Evolutionary conservation across 192 early-diverging fungal species (phyloP).

Genomic region (Rhizophagus clarus): DNA sequence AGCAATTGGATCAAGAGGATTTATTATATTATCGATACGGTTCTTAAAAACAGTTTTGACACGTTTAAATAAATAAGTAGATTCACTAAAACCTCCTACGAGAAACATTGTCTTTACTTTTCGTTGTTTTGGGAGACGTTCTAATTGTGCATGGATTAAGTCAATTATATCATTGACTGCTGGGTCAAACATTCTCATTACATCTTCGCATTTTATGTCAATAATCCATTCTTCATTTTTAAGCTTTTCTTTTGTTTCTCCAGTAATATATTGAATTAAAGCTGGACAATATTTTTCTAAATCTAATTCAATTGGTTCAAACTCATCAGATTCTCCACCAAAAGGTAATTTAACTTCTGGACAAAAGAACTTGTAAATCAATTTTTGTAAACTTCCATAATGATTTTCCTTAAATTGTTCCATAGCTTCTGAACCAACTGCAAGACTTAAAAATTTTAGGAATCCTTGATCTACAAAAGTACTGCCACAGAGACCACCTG

Average conservation of each 20-base stretch:
- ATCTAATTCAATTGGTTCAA: neutral
- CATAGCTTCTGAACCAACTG: slow-evolving; percentile 6
- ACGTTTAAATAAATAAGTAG: slow-evolving; percentile 50
- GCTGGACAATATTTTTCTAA: slow-evolving; percentile 11
- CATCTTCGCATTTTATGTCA: slow-evolving; percentile 47
- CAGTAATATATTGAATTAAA: slow-evolving; percentile 17
- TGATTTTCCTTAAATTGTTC: neutral
- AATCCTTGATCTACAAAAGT: slow-evolving; percentile 25
- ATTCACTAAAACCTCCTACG: slow-evolving; percentile 60
- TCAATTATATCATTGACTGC: slow-evolving; percentile 51
- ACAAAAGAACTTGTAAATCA: slow-evolving; percentile 21
- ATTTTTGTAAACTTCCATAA: slow-evolving; percentile 19
- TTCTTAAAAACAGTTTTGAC: slow-evolving; percentile 50
- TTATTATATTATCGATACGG: slow-evolving; percentile 47
- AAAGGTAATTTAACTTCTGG: slow-evolving; percentile 4
- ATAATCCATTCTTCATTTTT: slow-evolving; percentile 41
- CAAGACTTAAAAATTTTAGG: neutral
- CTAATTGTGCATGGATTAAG: slow-evolving; percentile 55
- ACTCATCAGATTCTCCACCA: neutral
- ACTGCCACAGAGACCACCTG: slow-evolving; percentile 12
- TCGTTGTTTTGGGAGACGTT: slow-evolving; percentile 32
- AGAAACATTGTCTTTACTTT: slow-evolving; percentile 52
- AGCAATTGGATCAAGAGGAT: slow-evolving; percentile 53
- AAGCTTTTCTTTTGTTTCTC: slow-evolving; percentile 34
- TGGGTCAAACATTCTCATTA: slow-evolving; percentile 59